Base-by-base conservation (phyloP, 2,329 filamentous ascomycete genomes). In the Fusarium continuum region DNA sequence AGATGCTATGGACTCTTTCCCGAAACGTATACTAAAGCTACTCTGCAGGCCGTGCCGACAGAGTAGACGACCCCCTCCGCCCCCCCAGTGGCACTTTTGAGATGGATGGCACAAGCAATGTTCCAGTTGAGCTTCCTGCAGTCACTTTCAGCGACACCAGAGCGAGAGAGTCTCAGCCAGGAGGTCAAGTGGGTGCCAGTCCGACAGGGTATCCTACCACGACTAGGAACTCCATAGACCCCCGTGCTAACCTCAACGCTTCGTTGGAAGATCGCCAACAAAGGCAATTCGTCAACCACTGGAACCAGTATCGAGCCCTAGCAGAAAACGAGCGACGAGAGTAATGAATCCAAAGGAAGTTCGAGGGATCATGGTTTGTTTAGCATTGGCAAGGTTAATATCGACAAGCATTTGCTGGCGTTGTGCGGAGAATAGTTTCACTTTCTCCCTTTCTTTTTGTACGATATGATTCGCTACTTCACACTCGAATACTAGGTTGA, bases 241-340 rank as follows among this genome's bases (percentile, higher is more conserved):
- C 74, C 4, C 69, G 67, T 16, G 74, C 75, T 39, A 77, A 75
- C 51, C 72, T 78, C 54, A 75, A 74, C 45, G 68, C 72, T 14
- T 64, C 74, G 14, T 54, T 65, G n/a, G 61, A 65, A n/a, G 71
- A 75, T 31, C 47, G 68, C 51, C 52, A 72, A 67, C 38, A 72
- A 58, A 40, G 71, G 62, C 38, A 66, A 14, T 76, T 76, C 52
- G 70, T 78, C 45, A 78, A 77, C 50, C 74, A 78, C 46, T 78
- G 76, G 76, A 73, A 75, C 49, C 73, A 77, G 47, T 78, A 74
- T 47, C 67, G 67, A 34, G 34, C 61, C 40, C 47, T 71, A 2
- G 67, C 65, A 13, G 45, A 55, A 19, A 55, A 34, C 34, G 25
- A 32, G 10, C 23, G 38, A 22, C 39, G 34, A 39, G 31, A 44